A percentile compares a stretch with the other conserved stretches of the same genome.
These are phyloP conservation scores for Ogataea trehaloabstinens DNA, from an alignment of 805 yeast species.

Conservation along the genomic window DNA sequence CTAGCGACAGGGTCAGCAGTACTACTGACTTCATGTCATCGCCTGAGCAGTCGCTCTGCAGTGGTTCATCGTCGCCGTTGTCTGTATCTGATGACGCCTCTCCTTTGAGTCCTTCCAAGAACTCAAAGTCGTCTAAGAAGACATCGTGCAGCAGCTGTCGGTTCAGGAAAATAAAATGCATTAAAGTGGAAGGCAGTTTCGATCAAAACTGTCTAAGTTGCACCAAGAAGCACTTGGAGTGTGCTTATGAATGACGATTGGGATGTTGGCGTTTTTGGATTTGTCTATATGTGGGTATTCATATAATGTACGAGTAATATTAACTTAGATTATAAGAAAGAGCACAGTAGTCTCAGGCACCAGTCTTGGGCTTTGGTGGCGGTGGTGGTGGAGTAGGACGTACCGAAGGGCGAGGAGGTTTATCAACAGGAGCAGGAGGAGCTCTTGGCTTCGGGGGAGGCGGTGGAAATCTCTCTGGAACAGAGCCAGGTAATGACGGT, in stretches of 20 bases:
- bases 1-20: neutral
- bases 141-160: slow-evolving; percentile 34
- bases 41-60: slow-evolving; percentile 2
- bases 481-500: slow-evolving; percentile 5
- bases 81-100: neutral
- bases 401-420: neutral
- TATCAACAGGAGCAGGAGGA: neutral
- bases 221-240: slow-evolving; percentile 27
- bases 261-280: too few species aligned
- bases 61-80: neutral
- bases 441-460: slow-evolving; percentile 10
- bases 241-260: slow-evolving; percentile 20
- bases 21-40: slow-evolving; percentile 1
- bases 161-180: slow-evolving; percentile 34
- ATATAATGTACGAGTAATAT: too few species aligned
- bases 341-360: too few species aligned
- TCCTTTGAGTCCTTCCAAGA: slow-evolving; percentile 1
- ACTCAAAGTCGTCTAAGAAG: slow-evolving; percentile 26
- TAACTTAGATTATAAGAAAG: too few species aligned
- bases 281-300: too few species aligned
- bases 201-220: slow-evolving; percentile 28
- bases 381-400: slow-evolving; percentile 5
- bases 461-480: slow-evolving; percentile 4
- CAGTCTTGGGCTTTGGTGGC: neutral
- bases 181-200: slow-evolving; percentile 24